phyloP scores from a whole-genome alignment of 1,284 basidiomycete genomes.

The Boletus austroedulis region DNA sequence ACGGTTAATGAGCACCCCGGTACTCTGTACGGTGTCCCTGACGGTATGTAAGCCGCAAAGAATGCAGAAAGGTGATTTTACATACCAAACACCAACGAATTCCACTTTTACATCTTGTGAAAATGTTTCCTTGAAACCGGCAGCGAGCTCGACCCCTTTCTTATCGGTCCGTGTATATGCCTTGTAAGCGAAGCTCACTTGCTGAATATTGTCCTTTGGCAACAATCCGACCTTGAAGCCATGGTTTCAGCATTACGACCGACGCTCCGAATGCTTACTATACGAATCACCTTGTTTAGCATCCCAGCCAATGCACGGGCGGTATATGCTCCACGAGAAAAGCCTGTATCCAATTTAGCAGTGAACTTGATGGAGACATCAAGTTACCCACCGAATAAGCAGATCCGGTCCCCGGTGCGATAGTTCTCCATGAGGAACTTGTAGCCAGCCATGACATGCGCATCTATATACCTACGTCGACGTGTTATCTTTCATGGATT shows the following conservation, averaged over 20 bases:
- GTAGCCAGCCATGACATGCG: slow-evolving; percentile 63
- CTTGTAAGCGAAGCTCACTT: slow-evolving; percentile 65
- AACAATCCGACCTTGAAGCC: slow-evolving; percentile 53
- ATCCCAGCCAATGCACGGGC: slow-evolving; percentile 72
- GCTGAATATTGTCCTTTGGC: slow-evolving; percentile 55
- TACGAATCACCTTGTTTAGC: slow-evolving; percentile 42
- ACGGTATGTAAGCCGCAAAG: slow-evolving; percentile 6
- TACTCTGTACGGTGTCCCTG: slow-evolving; percentile 69
- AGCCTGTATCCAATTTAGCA: slow-evolving; percentile 43
- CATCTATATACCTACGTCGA: slow-evolving; percentile 51
- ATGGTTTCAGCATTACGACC: neutral
- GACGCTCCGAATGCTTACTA: neutral
- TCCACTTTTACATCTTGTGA: slow-evolving; percentile 57
- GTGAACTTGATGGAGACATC: neutral
- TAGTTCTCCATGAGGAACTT: slow-evolving; percentile 69
- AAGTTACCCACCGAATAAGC: slow-evolving; percentile 51
- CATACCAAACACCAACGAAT: slow-evolving; percentile 66
- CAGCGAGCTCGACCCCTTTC: slow-evolving; percentile 44
- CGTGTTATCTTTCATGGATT: neutral
- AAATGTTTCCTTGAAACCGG: slow-evolving; percentile 66
- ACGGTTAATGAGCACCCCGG: slow-evolving; percentile 54
- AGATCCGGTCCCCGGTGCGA: slow-evolving; percentile 55
- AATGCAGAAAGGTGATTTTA: no score
- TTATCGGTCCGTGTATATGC: slow-evolving; percentile 52
- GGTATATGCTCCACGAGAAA: slow-evolving; percentile 75